Percentiles rank a stretch among this genome's conserved stretches.
phyloP scores from a whole-genome alignment of 2,329 filamentous ascomycete species.

The Cordyceps farinosa region DNA sequence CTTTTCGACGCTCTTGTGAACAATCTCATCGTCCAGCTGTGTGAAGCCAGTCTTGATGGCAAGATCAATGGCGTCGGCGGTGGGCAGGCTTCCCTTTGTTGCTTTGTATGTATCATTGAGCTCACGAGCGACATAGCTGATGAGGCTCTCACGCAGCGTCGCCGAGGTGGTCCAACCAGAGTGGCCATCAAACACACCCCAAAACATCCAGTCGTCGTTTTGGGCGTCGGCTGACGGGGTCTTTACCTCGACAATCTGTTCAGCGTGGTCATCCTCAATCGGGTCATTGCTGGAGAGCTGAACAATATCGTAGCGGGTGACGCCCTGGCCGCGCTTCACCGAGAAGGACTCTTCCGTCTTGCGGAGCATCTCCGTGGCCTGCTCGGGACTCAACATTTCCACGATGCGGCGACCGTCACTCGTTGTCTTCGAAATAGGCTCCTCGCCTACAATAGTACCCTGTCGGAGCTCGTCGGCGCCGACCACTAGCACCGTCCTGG shows the following conservation, averaged over 20 bases:
- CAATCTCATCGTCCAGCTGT: constrained; percentile 88
- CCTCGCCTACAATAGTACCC: constrained; percentile 78
- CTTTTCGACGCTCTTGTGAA: constrained; percentile 87
- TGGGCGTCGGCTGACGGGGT: constrained; percentile 43
- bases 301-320: constrained; percentile 90
- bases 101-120: constrained; percentile 88
- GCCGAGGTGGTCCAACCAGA: constrained; percentile 98
- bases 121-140: constrained; percentile 88
- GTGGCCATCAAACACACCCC: constrained; percentile 98
- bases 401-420: constrained; percentile 81
- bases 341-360: constrained; percentile 89
- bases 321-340: constrained; percentile 83
- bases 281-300: constrained; percentile 95
- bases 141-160: constrained; percentile 87
- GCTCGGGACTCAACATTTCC: constrained; percentile 94
- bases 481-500: constrained; percentile 74
- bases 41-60: constrained; percentile 93
- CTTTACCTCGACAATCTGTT: constrained; percentile 93
- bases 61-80: constrained; percentile 75
- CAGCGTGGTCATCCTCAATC: constrained; percentile 96
- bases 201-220: constrained; percentile 97
- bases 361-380: constrained; percentile 85
- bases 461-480: constrained; percentile 89
- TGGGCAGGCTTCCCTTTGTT: constrained; percentile 59
- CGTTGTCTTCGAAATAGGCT: constrained; percentile 84